Base-by-base conservation (phyloP, 306 rosid genomes). In the Begonia peltatifolia region DNA sequence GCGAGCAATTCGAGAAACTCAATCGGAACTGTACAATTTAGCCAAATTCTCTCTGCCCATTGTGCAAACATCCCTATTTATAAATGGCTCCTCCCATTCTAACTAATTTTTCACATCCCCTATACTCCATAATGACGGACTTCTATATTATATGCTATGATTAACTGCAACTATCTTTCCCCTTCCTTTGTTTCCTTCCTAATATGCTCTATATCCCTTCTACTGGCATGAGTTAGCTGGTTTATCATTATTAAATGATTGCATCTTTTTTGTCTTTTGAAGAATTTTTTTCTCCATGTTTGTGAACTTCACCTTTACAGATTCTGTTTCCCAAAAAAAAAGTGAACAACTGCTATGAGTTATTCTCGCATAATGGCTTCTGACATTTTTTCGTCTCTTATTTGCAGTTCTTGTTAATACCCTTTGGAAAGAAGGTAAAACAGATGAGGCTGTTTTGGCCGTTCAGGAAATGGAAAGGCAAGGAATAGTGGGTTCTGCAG, bases 401-500 rank as follows among this genome's bases (percentile, higher is more conserved):
- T 51, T 47, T 63, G 60, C 82, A 89, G 95, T 89, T 72, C 77
- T 85, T 52, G 80, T 90, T 56, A 90, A 82, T 63, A 76, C 95
- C 62, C 76, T 78, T 43, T 76, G 84, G 85, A 76, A 67, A 76
- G 95, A 90, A 76, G 95, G 80, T 51, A 90, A 89, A 78, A 67
- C 67, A 51, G 97, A 83, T 17, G 84, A 90, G 78, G 95, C 95
- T 53, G 48, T 71, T 42, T 61, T 49, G 63, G 70, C 87, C 46
- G 81, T 90, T 52, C 71, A 67, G 53, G 72, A 78, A 55, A 90
- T 90, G 97, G 97, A 85, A 87, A 68, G 62, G 57, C 90, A 82
- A 50, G 97, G 95, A 60, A 67, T 90, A 67, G 94, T 85, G 47
- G 97, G 97, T 42, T 83, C 95, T 71, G 97, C 97, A 54, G 78